Percentiles rank a stretch among this genome's conserved stretches.
phyloP scores from a whole-genome alignment of 2,329 filamentous ascomycete genomes.

The Aspergillus pseudoglaucus region DNA sequence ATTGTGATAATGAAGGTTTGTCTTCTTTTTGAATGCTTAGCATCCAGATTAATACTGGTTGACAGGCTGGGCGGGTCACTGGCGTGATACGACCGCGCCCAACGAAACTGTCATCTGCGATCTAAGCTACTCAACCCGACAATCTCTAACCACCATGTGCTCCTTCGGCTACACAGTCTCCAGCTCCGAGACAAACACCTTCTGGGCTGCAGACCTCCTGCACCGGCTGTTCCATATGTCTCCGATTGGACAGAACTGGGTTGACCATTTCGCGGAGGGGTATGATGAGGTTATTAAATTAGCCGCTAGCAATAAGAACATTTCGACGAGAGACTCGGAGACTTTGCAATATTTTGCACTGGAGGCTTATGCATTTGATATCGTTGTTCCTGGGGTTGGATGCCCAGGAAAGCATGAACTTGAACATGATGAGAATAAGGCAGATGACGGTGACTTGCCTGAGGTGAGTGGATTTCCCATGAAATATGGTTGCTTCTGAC shows the following conservation, averaged over 20 bases:
- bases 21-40: slow-evolving; percentile 8
- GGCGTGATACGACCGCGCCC: slow-evolving; percentile 59
- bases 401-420: slow-evolving; percentile 44
- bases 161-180: slow-evolving; percentile 58
- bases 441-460: slow-evolving; percentile 7
- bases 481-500: too few species aligned
- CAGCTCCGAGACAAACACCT: slow-evolving; percentile 50
- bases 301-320: slow-evolving; percentile 45
- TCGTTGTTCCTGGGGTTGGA: slow-evolving; percentile 57
- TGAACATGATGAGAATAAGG: slow-evolving; percentile 8
- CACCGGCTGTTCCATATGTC: slow-evolving; percentile 62
- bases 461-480: slow-evolving; percentile 13
- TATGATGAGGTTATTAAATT: slow-evolving; percentile 51
- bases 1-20: slow-evolving; percentile 49
- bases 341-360: slow-evolving; percentile 63
- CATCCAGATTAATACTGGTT: neutral
- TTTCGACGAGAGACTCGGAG: slow-evolving; percentile 53
- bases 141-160: slow-evolving; percentile 55
- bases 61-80: slow-evolving; percentile 61
- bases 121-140: slow-evolving; percentile 53
- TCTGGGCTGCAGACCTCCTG: slow-evolving; percentile 61
- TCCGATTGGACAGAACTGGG: slow-evolving; percentile 51
- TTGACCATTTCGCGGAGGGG: slow-evolving; percentile 58
- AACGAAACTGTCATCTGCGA: slow-evolving; percentile 64
- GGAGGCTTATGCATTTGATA: slow-evolving; percentile 58